These are phyloP conservation scores for Rehmannia glutinosa DNA, from an alignment of 257 asterid species.

Conservation along the genomic window DNA sequence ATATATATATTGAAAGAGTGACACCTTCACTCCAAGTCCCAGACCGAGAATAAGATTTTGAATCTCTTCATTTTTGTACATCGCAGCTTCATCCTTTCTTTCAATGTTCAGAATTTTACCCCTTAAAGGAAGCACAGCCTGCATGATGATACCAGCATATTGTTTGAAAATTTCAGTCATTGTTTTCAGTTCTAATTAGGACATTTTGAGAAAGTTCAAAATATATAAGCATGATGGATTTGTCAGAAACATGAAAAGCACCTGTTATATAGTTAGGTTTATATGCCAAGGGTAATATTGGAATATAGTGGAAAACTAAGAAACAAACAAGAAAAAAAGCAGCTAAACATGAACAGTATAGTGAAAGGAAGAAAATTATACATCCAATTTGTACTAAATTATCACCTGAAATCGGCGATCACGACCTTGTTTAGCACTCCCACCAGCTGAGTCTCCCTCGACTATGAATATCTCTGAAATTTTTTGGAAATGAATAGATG, in stretches of 20 bases:
- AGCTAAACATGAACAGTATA: too few species aligned
- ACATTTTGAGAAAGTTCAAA: too few species aligned
- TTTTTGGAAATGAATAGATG: conserved; percentile 1
- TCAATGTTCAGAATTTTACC: conserved; percentile 95
- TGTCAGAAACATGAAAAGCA: too few species aligned
- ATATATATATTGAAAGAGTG: not conserved
- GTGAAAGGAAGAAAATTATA: not conserved
- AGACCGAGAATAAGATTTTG: conserved; percentile 89
- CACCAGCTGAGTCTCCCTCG: conserved; percentile 99
- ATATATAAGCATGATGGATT: too few species aligned
- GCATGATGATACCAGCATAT: conserved; percentile 33
- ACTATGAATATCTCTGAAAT: conserved; percentile 88
- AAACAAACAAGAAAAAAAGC: too few species aligned
- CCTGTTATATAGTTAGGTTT: too few species aligned
- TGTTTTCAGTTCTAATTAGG: too few species aligned
- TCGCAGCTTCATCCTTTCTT: conserved; percentile 94
- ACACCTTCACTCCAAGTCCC: conserved; percentile 98
- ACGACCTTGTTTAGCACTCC: conserved; percentile 98
- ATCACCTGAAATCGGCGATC: conserved; percentile 96
- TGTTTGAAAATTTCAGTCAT: conserved; percentile 6
- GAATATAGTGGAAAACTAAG: too few species aligned
- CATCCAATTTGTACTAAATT: not conserved
- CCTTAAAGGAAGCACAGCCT: conserved; percentile 96
- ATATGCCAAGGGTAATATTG: too few species aligned
- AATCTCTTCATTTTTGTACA: conserved; percentile 95